Percentiles rank a stretch among this genome's conserved stretches.
Evolutionary conservation across 1,284 basidiomycete genomes (phyloP).

Genomic region (Waitea zeae): DNA sequence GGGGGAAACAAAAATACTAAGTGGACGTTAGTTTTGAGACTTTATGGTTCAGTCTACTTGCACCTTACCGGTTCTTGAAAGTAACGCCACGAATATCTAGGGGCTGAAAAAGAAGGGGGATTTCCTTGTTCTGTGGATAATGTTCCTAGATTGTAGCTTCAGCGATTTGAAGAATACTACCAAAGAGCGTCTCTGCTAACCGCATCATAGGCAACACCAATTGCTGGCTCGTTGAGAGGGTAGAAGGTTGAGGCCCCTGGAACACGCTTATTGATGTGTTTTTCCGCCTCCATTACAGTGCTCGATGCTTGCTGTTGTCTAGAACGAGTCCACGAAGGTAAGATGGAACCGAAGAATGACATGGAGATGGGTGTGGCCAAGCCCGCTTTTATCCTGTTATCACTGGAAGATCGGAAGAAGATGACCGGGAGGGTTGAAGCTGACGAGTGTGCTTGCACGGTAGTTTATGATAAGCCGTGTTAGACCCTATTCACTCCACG

Average conservation of each 20-base stretch:
- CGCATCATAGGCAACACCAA: conserved; percentile 29
- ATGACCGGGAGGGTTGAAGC: no score
- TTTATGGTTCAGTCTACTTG: conserved; percentile 8
- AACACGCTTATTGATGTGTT: conserved; percentile 31
- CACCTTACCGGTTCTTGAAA: conserved; percentile 63
- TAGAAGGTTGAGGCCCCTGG: conserved; percentile 33
- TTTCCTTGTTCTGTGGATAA: conserved; percentile 16
- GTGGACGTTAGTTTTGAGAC: background rate
- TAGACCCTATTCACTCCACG: no score
- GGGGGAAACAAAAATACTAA: conserved; percentile 24
- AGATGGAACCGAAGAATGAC: no score
- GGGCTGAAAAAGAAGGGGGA: conserved; percentile 52
- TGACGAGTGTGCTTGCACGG: no score
- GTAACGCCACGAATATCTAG: conserved; percentile 41
- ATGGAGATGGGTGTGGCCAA: no score
- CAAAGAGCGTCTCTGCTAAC: conserved; percentile 10
- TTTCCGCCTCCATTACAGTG: no score
- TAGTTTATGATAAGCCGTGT: no score
- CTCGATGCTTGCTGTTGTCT: no score
- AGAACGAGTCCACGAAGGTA: no score
- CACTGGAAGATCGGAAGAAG: no score
- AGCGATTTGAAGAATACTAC: background rate
- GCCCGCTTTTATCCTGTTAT: no score
- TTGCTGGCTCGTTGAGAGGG: conserved; percentile 42
- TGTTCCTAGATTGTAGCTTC: background rate